Evolutionary conservation across 2,329 filamentous ascomycete species (phyloP).

Genomic region (Sporothrix brasiliensis): DNA sequence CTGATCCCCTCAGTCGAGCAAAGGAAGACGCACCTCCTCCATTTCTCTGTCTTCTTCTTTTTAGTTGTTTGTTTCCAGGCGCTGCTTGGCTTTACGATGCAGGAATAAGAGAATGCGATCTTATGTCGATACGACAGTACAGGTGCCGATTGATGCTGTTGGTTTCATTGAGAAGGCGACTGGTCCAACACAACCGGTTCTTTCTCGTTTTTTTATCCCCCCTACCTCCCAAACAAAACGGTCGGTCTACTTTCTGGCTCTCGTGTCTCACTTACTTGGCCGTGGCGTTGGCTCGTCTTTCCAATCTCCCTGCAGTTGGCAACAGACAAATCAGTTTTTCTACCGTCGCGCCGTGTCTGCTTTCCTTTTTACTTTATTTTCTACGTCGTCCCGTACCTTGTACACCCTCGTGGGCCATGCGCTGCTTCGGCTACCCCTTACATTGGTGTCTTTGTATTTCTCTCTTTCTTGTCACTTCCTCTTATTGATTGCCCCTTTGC

Average conservation of each 20-base stretch:
- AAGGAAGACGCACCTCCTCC: not conserved
- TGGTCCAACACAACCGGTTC: not conserved
- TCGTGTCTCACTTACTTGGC: conserved; percentile 20
- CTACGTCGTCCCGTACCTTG: not conserved
- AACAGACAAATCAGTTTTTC: not conserved
- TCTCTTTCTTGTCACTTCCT: not conserved
- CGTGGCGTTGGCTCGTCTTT: not conserved
- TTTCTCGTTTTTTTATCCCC: not conserved
- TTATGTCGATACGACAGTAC: not conserved
- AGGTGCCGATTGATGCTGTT: not conserved
- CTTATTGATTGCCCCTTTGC: not conserved
- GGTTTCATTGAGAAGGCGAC: not conserved
- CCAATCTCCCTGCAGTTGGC: not conserved
- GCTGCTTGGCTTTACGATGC: not conserved
- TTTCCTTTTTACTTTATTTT: not conserved
- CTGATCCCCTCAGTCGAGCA: not conserved
- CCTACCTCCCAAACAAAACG: not conserved
- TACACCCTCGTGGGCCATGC: conserved; percentile 1
- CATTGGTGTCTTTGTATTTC: not conserved
- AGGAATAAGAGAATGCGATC: not conserved
- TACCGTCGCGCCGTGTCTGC: not conserved
- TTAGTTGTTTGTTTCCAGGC: not conserved
- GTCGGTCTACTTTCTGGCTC: not conserved
- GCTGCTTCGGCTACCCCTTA: not conserved
- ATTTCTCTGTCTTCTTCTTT: not conserved